These are phyloP conservation scores for Drosera spatulata DNA, from an alignment of 179 eudicot genomes.

Conservation along the genomic window DNA sequence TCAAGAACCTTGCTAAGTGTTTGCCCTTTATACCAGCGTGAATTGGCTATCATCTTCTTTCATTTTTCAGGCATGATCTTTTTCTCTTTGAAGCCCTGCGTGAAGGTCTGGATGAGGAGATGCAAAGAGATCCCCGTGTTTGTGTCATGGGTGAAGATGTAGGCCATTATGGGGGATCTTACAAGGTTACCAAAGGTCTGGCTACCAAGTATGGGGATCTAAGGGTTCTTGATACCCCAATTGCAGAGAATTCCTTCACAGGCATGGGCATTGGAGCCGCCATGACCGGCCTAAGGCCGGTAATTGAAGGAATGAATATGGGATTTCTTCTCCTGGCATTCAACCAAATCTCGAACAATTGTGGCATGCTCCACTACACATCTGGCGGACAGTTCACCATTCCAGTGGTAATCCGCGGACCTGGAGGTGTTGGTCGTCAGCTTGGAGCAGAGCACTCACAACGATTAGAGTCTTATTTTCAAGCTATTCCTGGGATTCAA, in stretches of 20 bases:
- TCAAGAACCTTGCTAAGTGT: too few species aligned
- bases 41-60: neutral
- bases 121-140: conserved; percentile 72
- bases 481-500: conserved; percentile 91
- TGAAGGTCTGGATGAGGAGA: conserved; percentile 94
- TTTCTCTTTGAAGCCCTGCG: conserved; percentile 87
- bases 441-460: conserved; percentile 97
- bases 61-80: conserved; percentile 60
- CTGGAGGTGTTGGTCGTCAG: conserved; percentile 96
- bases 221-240: conserved; percentile 89
- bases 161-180: conserved; percentile 95
- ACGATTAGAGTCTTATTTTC: conserved; percentile 85
- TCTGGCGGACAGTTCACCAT: conserved; percentile 96
- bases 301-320: conserved; percentile 96
- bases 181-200: conserved; percentile 81
- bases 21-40: too few species aligned
- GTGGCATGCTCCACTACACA: conserved; percentile 98
- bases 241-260: conserved; percentile 92
- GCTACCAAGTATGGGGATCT: conserved; percentile 78
- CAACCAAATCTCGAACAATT: conserved; percentile 92
- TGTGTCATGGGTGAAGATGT: conserved; percentile 96
- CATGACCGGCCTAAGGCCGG: conserved; percentile 93
- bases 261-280: conserved; percentile 97
- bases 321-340: conserved; percentile 95
- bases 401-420: conserved; percentile 87